Conservation (phyloP, 805 yeast species). For the Huiozyma naganishii region DNA sequence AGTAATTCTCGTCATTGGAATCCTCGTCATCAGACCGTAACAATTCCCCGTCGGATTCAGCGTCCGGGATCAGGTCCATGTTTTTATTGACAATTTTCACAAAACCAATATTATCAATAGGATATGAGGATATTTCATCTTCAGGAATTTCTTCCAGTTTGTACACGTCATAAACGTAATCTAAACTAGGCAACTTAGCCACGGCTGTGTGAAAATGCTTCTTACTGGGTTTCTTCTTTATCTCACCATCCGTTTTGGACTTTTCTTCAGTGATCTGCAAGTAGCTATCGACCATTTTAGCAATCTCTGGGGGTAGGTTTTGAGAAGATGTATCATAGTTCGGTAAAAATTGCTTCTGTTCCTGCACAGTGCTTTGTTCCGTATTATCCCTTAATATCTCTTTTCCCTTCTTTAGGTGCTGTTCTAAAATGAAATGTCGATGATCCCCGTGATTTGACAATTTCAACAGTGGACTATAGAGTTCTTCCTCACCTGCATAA, state of each 20-base stretch:
- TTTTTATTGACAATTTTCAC: slow-evolving; percentile 34
- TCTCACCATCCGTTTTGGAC: slow-evolving; percentile 2
- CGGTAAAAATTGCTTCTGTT: slow-evolving; percentile 6
- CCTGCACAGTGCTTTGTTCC: slow-evolving; percentile 6
- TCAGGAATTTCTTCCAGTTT: slow-evolving; percentile 54
- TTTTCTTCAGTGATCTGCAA: slow-evolving; percentile 31
- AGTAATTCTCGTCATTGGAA: slow-evolving; percentile 84
- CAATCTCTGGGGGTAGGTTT: slow-evolving; percentile 45
- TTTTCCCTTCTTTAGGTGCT: slow-evolving; percentile 16
- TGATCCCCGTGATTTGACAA: slow-evolving; percentile 12
- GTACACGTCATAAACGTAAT: slow-evolving; percentile 88
- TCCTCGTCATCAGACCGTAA: slow-evolving; percentile 62
- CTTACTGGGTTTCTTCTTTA: slow-evolving; percentile 18
- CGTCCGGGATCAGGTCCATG: slow-evolving; percentile 28
- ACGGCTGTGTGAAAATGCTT: slow-evolving; percentile 13
- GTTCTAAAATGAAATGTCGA: slow-evolving; percentile 24
- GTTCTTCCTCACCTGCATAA: slow-evolving; percentile 19
- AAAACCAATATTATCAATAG: slow-evolving; percentile 28
- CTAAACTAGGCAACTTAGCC: slow-evolving; percentile 31
- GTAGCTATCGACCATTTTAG: slow-evolving; percentile 64
- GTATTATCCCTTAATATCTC: slow-evolving; percentile 10
- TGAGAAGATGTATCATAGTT: slow-evolving; percentile 11
- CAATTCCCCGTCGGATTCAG: slow-evolving; percentile 32
- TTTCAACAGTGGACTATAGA: slow-evolving; percentile 20
- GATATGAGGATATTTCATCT: slow-evolving; percentile 31